Evolutionary conservation across 768 basidiomycete species (phyloP), one percentile per base, ranked within the genome.

Genomic region (Tylopilus rubrobrunneus): DNA sequence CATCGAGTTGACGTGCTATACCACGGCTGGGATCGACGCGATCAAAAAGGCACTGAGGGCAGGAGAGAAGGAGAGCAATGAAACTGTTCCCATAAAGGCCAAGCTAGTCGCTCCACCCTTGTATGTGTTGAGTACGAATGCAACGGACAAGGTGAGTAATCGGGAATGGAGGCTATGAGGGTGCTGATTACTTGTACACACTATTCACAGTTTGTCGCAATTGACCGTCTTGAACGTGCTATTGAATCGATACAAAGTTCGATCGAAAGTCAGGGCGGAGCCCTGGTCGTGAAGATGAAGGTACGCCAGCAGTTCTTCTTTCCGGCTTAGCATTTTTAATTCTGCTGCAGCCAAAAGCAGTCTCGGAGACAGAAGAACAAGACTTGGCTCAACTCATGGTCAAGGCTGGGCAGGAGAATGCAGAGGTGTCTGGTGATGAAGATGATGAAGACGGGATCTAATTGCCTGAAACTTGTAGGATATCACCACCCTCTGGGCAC

Each of bases 361-460:
- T 99, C 36, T 94, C 92, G 25, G 97, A 98, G 71, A 91, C 90
- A 5, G 97, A 99, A 74, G 97, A 99, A 71, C 89, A 93, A 60
- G 97, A 98, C 68, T 82, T 99, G 58, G 95, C 93, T 1, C 89
- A 93, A 59, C 87, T 97, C 63, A 98, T 99, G 96, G 92, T 89
- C 37, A 90, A 92, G 71, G 94, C 88, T 19, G 88, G 88, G 54
- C 80, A 84, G 67, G 96, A 97, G 74, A 99, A 99, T 68, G 91
- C 86, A 5, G 95, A 99, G 67, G 92, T 98, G 1, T 93, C 92
- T 14, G 96, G 95, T 50, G 93, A 98, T 69, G 93, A 96, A 61
- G 86, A 88, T 45, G 93, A 89, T 1, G 88, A 91, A 7, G 87
- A 82, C 12, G 77, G 11, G 34, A 6, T 34, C 11, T 34, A 34